phyloP scores from a whole-genome alignment of 345 rosid genomes.

The Salix caprea region DNA sequence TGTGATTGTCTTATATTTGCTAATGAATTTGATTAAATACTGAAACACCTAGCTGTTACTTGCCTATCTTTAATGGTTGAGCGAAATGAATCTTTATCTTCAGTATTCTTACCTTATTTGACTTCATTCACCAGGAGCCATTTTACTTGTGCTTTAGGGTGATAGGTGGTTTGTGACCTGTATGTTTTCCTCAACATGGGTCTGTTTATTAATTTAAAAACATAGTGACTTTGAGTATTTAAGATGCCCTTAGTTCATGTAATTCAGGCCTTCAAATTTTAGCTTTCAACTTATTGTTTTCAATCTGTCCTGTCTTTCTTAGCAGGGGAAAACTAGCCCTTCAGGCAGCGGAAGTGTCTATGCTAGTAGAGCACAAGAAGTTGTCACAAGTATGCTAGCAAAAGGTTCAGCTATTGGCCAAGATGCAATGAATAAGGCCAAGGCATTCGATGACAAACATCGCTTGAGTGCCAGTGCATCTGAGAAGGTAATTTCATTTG shows the following conservation, averaged over 20 bases:
- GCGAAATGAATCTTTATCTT: neutral
- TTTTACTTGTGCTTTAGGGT: neutral
- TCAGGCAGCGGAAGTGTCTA: conserved; percentile 61
- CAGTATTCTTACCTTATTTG: neutral
- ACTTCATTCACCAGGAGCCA: neutral
- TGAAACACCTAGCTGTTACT: neutral
- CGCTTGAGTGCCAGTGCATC: conserved; percentile 81
- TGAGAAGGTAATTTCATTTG: conserved; percentile 77
- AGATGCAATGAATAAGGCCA: conserved; percentile 93
- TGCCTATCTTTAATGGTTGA: neutral
- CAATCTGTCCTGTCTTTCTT: neutral
- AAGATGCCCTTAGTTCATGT: neutral
- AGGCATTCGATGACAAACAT: conserved; percentile 89
- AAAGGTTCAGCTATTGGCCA: conserved; percentile 85
- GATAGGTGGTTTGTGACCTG: neutral
- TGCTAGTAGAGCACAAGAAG: conserved; percentile 81
- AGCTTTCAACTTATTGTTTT: neutral
- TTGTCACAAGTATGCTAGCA: conserved; percentile 67
- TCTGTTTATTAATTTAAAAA: neutral
- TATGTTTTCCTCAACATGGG: neutral
- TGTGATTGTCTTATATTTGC: neutral
- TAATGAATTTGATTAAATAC: neutral
- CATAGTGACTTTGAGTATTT: neutral
- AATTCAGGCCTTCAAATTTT: neutral
- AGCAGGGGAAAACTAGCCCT: conserved; percentile 46